A percentile compares a stretch with the other conserved stretches of the same genome.
Evolutionary conservation across 2,329 filamentous ascomycete genomes (phyloP).

Genomic region (Diaporthe capsici): DNA sequence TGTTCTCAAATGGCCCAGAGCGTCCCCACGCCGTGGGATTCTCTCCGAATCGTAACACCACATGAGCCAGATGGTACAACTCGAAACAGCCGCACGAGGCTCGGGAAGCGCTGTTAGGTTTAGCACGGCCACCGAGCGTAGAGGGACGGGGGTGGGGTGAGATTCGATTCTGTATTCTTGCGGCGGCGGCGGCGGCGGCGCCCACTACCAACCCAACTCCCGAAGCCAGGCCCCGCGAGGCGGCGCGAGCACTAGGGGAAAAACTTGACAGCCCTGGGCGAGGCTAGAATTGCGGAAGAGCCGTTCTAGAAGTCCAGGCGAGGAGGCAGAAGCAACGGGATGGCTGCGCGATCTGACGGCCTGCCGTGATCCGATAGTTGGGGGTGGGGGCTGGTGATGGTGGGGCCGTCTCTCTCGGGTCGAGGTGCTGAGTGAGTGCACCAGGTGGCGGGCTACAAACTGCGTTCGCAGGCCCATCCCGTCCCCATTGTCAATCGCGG

Average conservation of each 20-base stretch:
- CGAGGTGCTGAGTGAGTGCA: neutral
- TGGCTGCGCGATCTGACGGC: neutral
- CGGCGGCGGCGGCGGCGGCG: neutral
- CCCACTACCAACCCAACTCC: neutral
- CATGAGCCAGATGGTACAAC: conserved; percentile 3
- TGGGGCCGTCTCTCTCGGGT: neutral
- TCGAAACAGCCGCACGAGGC: conserved; percentile 19
- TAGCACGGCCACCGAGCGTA: conserved; percentile 9
- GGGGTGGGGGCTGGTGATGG: neutral
- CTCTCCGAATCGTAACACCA: conserved; percentile 17
- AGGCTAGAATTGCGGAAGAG: conserved; percentile 35
- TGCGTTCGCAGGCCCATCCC: neutral
- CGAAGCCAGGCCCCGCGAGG: neutral
- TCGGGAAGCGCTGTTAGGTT: conserved; percentile 8
- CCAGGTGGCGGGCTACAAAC: neutral
- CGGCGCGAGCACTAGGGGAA: conserved; percentile 11
- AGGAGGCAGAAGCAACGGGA: neutral
- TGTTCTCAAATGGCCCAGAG: neutral
- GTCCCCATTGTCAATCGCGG: neutral
- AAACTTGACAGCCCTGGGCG: neutral
- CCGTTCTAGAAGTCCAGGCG: conserved; percentile 34
- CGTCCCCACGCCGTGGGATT: neutral
- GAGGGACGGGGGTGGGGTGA: neutral
- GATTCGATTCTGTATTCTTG: neutral
- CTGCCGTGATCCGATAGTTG: neutral